Evolutionary conservation across 2,329 filamentous ascomycete genomes (phyloP).

Genomic region (Helotiales sp.): DNA sequence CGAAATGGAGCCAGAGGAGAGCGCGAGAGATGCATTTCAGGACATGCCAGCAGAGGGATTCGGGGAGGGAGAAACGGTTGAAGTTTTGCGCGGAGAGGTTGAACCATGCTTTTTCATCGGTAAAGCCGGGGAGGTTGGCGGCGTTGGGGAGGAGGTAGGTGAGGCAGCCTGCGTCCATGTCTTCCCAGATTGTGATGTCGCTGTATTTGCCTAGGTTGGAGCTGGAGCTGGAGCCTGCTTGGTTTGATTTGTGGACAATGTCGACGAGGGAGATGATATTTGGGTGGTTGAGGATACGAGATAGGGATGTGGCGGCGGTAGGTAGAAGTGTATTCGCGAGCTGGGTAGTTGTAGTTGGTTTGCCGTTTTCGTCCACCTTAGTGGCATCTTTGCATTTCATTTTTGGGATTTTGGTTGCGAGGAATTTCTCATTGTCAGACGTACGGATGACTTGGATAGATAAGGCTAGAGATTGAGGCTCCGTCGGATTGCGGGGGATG

Average conservation of each 20-base stretch:
- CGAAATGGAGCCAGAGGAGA: conserved; percentile 54
- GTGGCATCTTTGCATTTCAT: conserved; percentile 10
- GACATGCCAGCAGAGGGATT: conserved; percentile 58
- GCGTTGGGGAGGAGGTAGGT: conserved; percentile 39
- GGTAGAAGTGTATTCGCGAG: conserved; percentile 27
- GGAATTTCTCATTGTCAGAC: conserved; percentile 26
- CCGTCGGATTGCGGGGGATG: conserved; percentile 18
- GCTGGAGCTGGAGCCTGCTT: conserved; percentile 6
- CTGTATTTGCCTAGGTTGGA: conserved; percentile 7
- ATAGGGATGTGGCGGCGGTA: conserved; percentile 21
- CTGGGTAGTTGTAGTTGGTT: conserved; percentile 14
- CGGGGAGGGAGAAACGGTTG: conserved; percentile 41
- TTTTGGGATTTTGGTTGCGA: conserved; percentile 24
- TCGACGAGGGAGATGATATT: conserved; percentile 34
- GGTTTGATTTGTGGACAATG: conserved; percentile 22
- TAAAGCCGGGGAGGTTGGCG: conserved; percentile 15
- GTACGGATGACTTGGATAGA: conserved; percentile 26
- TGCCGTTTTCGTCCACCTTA: not conserved
- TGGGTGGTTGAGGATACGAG: conserved; percentile 33
- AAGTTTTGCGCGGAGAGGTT: conserved; percentile 27
- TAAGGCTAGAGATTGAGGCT: conserved; percentile 16
- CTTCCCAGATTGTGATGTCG: conserved; percentile 50
- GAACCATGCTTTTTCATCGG: conserved; percentile 25
- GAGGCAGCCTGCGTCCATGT: conserved; percentile 52
- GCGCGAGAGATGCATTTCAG: conserved; percentile 48